Evolutionary conservation across 2,329 filamentous ascomycete species (phyloP), one percentile per base, ranked within the genome.

Genomic region (Ilyonectria mors-panacis): DNA sequence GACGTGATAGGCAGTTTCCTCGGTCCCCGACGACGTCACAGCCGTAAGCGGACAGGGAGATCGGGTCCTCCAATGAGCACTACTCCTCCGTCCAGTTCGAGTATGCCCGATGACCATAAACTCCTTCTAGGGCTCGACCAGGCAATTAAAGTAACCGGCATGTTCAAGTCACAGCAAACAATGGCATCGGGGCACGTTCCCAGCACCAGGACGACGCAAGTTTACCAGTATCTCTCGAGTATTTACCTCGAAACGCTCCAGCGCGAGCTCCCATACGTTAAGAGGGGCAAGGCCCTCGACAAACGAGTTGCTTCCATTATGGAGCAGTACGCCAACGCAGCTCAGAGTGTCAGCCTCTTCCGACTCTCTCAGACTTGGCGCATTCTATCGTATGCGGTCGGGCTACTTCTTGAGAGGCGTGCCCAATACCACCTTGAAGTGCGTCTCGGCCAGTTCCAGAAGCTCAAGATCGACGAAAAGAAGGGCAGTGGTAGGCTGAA

Each of bases 281-380:
- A 80, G 19, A 80, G 75, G 0, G 78, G 74, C 1, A 80, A 76
- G 28, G 67, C 83, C 0, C 78, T 90, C 17, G 81, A 83, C 4
- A 80, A 85, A 10, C 80, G 88, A n/a, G 80, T 91, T 2, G 75
- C 77, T 1, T 66, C 72, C 2, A 88, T 90, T 9, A 80, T 91
- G 67, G 86, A 90, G 67, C 80, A 84, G 39, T 92, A 87, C 72
- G 89, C 88, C 3, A 81, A 78, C 26, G 85, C 87, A n/a, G 87
- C 89, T 2, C 88, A 91, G 70, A 81, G 79, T 3, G 85, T 86
- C 21, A 85, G 84, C 35, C 82, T 88, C 54, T 91, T 88, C 73
- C 85, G 89, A 1, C 81, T 92, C 0, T 88, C 89, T 6, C 89
- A 92, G 74, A 90, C 88, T 1, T 92, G 89, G 89, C 85, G 88